These are phyloP conservation scores for Orbilia javanica DNA, from an alignment of 2,329 filamentous ascomycete species.

Conservation along the genomic window DNA sequence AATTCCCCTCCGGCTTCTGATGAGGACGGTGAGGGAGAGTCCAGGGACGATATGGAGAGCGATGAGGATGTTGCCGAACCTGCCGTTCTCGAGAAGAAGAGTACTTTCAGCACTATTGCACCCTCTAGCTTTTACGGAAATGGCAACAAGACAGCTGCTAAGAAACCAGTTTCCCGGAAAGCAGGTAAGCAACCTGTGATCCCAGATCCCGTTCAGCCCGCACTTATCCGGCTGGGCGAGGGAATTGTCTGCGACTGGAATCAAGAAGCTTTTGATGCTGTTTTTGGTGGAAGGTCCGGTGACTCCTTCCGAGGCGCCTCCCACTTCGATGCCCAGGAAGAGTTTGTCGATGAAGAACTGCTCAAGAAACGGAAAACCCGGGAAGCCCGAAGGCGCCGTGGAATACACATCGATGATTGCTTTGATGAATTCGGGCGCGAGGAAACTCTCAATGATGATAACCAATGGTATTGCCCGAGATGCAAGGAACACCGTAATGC, in stretches of 20 bases:
- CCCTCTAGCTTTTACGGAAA: slow-evolving; percentile 49
- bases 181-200: slow-evolving; percentile 31
- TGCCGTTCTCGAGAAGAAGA: slow-evolving; percentile 22
- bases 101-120: slow-evolving; percentile 26
- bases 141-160: slow-evolving; percentile 26
- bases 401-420: slow-evolving; percentile 88
- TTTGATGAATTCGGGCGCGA: slow-evolving; percentile 94
- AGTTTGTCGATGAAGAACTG: slow-evolving; percentile 74
- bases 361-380: slow-evolving; percentile 75
- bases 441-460: slow-evolving; percentile 92
- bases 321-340: slow-evolving; percentile 60
- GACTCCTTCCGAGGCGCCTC: slow-evolving; percentile 62
- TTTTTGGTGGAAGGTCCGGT: slow-evolving; percentile 71
- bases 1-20: slow-evolving; percentile 57
- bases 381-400: slow-evolving; percentile 76
- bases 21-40: slow-evolving; percentile 66
- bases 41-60: slow-evolving; percentile 64
- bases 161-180: slow-evolving; percentile 37
- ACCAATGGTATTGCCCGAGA: slow-evolving; percentile 96
- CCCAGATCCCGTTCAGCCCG: slow-evolving; percentile 65
- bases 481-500: slow-evolving; percentile 95
- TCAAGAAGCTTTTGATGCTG: slow-evolving; percentile 75
- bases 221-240: slow-evolving; percentile 83
- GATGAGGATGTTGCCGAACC: slow-evolving; percentile 66
- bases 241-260: slow-evolving; percentile 90